These are phyloP conservation scores for Camellia japonica DNA, from an alignment of 148 eudicot genomes.

Conservation along the genomic window DNA sequence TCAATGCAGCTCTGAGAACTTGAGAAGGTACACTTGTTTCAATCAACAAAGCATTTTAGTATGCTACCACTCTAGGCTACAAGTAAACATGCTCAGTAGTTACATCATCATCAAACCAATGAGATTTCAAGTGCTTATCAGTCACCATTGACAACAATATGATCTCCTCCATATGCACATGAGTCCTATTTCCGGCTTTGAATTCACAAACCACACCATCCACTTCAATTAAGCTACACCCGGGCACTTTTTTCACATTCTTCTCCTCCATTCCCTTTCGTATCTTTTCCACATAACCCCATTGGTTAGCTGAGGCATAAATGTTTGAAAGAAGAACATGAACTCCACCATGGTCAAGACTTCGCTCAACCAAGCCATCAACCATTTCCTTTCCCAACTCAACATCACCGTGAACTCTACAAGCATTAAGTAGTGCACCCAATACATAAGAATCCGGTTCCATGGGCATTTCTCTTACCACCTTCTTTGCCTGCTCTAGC, in stretches of 20 bases:
- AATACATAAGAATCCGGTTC: conserved; percentile 54
- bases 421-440: conserved; percentile 67
- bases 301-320: conserved; percentile 52
- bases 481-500: conserved; percentile 49
- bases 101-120: conserved; percentile 26
- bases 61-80: not conserved
- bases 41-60: not conserved
- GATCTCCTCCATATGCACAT: conserved; percentile 31
- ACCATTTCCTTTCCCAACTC: conserved; percentile 48
- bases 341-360: conserved; percentile 48
- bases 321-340: conserved; percentile 64
- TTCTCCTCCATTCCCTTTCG: conserved; percentile 52
- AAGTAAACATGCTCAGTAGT: conserved; percentile 11
- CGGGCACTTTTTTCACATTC: conserved; percentile 54
- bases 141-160: conserved; percentile 23
- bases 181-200: conserved; percentile 44
- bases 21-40: not conserved
- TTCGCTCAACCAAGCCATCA: conserved; percentile 27
- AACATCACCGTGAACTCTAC: conserved; percentile 46
- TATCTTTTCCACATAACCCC: conserved; percentile 54
- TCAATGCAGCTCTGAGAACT: too few relatives aligned
- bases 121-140: conserved; percentile 45
- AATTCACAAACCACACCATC: conserved; percentile 54
- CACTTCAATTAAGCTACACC: conserved; percentile 62
- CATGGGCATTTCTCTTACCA: conserved; percentile 47